phyloP scores from a whole-genome alignment of 2,329 filamentous ascomycete genomes.

The Fusarium falciforme region DNA sequence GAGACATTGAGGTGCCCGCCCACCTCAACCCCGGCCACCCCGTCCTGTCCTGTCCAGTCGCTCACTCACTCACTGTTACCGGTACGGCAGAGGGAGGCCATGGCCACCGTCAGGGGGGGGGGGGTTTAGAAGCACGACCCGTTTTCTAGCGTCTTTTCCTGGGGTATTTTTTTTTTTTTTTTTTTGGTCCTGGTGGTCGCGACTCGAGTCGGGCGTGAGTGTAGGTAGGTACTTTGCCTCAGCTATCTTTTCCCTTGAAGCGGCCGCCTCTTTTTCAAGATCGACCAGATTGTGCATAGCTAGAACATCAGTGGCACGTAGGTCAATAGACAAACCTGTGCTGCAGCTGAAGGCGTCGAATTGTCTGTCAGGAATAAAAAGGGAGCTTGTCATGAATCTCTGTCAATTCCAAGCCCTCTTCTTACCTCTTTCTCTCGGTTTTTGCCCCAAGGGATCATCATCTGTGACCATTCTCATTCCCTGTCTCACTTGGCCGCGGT shows the following conservation, averaged over 20 bases:
- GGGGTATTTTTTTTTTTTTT: conserved; percentile 34
- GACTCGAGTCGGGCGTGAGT: not conserved
- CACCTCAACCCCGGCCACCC: conserved; percentile 20
- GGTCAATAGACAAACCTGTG: not conserved
- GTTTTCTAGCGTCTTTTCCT: conserved; percentile 40
- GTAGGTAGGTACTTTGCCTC: not conserved
- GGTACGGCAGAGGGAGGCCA: conserved; percentile 3
- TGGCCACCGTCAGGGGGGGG: conserved; percentile 35
- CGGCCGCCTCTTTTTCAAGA: not conserved
- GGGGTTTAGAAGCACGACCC: conserved; percentile 26
- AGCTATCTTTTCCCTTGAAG: conserved; percentile 9
- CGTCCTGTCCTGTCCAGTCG: conserved; percentile 9
- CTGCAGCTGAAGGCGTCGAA: not conserved
- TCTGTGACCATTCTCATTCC: not conserved
- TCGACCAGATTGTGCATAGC: not conserved
- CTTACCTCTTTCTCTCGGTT: not conserved
- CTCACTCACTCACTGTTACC: conserved; percentile 1
- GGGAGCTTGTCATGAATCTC: not conserved
- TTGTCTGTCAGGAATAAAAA: not conserved
- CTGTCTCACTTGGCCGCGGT: conserved; percentile 15
- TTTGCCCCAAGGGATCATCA: not conserved
- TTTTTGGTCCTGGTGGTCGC: not conserved
- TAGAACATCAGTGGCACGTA: not conserved
- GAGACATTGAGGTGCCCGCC: conserved; percentile 8
- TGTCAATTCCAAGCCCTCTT: not conserved